phyloP scores from a whole-genome alignment of 2,329 filamentous ascomycete species.

The Xylaria sp. region DNA sequence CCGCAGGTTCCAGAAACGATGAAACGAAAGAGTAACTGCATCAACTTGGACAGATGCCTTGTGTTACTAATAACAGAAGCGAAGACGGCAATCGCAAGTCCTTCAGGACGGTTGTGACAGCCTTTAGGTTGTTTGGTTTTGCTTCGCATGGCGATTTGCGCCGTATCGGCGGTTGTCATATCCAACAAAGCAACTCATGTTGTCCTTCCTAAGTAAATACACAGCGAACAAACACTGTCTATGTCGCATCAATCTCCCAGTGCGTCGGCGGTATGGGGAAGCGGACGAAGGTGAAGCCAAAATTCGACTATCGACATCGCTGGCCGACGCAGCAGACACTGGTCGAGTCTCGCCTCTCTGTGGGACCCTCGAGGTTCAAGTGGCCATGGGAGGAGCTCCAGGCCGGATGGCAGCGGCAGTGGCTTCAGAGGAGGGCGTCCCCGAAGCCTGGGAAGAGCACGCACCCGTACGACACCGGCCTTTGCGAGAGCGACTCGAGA shows the following conservation, averaged over 20 bases:
- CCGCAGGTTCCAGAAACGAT: background rate
- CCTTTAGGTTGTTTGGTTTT: background rate
- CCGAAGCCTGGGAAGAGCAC: slow-evolving; percentile 46
- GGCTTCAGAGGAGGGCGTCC: slow-evolving; percentile 17
- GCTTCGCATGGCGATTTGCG: background rate
- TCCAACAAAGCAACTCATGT: background rate
- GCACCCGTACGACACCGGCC: slow-evolving; percentile 49
- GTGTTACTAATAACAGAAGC: background rate
- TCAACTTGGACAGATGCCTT: background rate
- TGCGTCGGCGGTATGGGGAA: slow-evolving; percentile 26
- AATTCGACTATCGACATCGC: slow-evolving; percentile 46
- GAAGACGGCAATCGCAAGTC: background rate
- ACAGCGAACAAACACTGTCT: background rate
- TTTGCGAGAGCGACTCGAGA: slow-evolving; percentile 26
- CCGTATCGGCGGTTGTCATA: background rate
- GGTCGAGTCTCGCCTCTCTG: slow-evolving; percentile 37
- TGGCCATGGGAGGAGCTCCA: slow-evolving; percentile 41
- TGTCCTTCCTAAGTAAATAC: slow-evolving; percentile 14
- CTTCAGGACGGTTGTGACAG: background rate
- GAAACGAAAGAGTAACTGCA: background rate
- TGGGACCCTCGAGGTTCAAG: slow-evolving; percentile 31
- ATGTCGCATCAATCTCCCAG: background rate
- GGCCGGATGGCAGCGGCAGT: background rate
- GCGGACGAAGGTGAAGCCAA: slow-evolving; percentile 18
- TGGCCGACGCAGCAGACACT: slow-evolving; percentile 49